Conservation (phyloP, 257 asterid genomes). For the Lavandula angustifolia region DNA sequence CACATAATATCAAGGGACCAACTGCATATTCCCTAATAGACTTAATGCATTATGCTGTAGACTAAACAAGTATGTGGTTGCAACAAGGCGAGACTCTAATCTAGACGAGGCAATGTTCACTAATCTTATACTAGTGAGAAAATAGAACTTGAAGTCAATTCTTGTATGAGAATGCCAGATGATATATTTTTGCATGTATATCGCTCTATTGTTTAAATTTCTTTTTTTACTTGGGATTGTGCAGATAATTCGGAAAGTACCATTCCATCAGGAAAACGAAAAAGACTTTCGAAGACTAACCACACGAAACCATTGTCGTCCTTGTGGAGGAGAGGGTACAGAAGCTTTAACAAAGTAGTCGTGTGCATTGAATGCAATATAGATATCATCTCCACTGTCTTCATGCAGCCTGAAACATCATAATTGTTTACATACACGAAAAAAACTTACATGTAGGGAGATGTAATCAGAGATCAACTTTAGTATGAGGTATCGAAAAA, state of each 20-base stretch:
- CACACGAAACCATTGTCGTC: slow-evolving; percentile 76
- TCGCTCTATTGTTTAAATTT: not conserved
- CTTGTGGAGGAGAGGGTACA: slow-evolving; percentile 72
- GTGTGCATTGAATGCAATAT: slow-evolving; percentile 84
- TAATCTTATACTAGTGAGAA: not conserved
- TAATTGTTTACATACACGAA: not conserved
- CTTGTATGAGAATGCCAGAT: not conserved
- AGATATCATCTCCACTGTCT: slow-evolving; percentile 69
- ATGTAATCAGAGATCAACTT: too few relatives aligned
- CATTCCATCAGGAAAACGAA: slow-evolving; percentile 12
- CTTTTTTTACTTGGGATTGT: not conserved
- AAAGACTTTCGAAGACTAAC: slow-evolving; percentile 50
- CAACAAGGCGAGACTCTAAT: not conserved
- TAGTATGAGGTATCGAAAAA: too few relatives aligned
- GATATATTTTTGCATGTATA: slow-evolving; percentile 9
- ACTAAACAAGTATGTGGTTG: too few relatives aligned
- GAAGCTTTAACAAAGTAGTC: slow-evolving; percentile 55
- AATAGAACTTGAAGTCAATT: slow-evolving; percentile 1
- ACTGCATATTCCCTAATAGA: not conserved
- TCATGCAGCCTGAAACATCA: slow-evolving; percentile 70
- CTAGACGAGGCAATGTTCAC: not conserved
- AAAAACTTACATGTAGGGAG: slow-evolving; percentile 1
- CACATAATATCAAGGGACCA: not conserved
- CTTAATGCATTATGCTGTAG: too few relatives aligned
- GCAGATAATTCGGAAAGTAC: not conserved